Percentiles rank a stretch among this genome's conserved stretches.
Evolutionary conservation across 1,284 basidiomycete genomes (phyloP).

Genomic region (Moniliophthora roreri): DNA sequence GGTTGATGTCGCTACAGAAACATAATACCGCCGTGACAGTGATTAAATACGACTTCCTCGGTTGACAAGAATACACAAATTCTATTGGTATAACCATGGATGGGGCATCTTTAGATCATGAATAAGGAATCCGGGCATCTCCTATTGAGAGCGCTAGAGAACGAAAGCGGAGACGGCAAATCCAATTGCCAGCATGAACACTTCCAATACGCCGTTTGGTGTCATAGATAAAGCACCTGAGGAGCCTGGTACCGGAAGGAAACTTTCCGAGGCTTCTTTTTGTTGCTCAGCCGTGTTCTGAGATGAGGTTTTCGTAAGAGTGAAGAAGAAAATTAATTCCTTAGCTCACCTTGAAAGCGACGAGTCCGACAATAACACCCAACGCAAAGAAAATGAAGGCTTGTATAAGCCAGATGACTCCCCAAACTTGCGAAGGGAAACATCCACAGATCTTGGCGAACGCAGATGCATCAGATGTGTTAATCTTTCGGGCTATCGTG

Average conservation of each 20-base stretch:
- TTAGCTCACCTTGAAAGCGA: conserved; percentile 75
- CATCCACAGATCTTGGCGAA: conserved; percentile 89
- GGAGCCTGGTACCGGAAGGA: conserved; percentile 65
- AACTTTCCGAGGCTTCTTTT: conserved; percentile 47
- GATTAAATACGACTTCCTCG: no score
- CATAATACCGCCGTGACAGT: no score
- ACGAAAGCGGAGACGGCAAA: no score
- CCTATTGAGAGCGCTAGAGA: no score
- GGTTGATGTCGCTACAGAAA: no score
- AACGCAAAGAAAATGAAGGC: conserved; percentile 81
- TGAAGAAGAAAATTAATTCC: background rate
- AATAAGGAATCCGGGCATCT: no score
- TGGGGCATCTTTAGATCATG: no score
- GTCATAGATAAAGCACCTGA: conserved; percentile 31
- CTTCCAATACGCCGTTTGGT: conserved; percentile 7
- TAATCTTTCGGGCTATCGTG: conserved; percentile 88
- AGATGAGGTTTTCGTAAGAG: background rate
- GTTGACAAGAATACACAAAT: no score
- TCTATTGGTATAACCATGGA: no score
- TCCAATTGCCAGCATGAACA: background rate
- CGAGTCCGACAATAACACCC: conserved; percentile 82
- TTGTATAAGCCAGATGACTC: conserved; percentile 86
- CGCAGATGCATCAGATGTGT: conserved; percentile 87
- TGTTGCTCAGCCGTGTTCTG: conserved; percentile 61
- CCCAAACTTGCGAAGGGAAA: conserved; percentile 80